Base-by-base conservation (phyloP, 768 basidiomycete genomes). In the Lactarius quietus region DNA sequence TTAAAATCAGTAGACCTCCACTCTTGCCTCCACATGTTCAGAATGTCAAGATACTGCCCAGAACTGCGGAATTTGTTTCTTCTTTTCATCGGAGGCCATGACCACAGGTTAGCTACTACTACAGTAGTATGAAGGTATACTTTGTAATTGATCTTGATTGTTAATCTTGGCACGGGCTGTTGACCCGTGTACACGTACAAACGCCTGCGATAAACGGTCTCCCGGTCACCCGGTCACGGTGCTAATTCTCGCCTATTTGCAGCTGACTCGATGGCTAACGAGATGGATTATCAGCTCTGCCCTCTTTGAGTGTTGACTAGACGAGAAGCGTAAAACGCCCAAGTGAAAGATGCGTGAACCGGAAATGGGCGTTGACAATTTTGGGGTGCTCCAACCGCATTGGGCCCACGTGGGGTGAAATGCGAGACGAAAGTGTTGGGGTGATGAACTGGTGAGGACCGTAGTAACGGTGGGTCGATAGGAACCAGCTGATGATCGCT, bases 1-100 rank as follows among this genome's bases (percentile, higher is more conserved):
- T 54, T 54, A 54, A 20, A 33, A 12, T 33, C 53, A 54, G 53
- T 29, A 31, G 53, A 33, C 53, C 53, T 17, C 9, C 53, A 54
- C 53, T n/a, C 31, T 29, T 54, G n/a, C 53, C 53, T 17, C 9
- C 53, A 54, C 53, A 33, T 54, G 53, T 54, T 54, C 31, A 51
- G 26, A 7, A 7, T n/a, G 53, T 33, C 10, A 7, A 31, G 29
- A 33, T 33, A 33, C 53, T 33, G 18, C 2, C 53, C 52, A 54
- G 31, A 18, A 18, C 8, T n/a, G 29, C 28, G n/a, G 53, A 29
- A 54, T 18, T 33, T 54, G 7, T 54, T 54, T 29, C 52, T 29
- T 18, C 17, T 54, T 31, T n/a, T 54, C 53, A 7, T n/a, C 9
- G 8, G 45, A 48, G n/a, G 6, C 45, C 12, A 23, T 18, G 45